Evolutionary conservation across 495 filamentous ascomycete species (phyloP).

Genomic region (Aspergillus sparsus): DNA sequence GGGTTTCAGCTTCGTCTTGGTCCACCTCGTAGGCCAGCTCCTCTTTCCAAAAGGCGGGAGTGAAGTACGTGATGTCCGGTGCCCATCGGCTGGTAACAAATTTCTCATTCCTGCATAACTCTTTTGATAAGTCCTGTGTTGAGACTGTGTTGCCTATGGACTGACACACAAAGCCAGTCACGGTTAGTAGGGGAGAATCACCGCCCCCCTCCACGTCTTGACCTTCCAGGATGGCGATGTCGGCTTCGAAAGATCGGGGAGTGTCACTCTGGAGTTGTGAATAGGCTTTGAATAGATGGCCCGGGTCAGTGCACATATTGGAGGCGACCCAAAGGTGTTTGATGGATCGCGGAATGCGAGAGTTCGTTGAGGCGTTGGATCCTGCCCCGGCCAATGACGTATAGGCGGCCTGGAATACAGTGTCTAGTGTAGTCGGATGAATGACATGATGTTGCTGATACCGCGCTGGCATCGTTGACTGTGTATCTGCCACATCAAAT

Average conservation of each 20-base stretch:
- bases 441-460: background rate
- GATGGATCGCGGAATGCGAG: background rate
- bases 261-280: background rate
- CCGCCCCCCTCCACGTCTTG: background rate
- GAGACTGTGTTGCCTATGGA: background rate
- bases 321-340: background rate
- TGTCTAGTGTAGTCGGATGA: conserved; percentile 18
- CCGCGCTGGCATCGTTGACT: too few relatives aligned
- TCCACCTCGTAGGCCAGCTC: background rate
- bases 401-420: conserved; percentile 3
- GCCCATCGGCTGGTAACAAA: background rate
- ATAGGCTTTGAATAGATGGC: background rate
- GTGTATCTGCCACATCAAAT: too few relatives aligned
- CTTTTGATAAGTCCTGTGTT: background rate
- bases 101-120: background rate
- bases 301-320: background rate
- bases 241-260: background rate
- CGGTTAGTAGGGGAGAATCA: background rate
- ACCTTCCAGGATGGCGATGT: background rate
- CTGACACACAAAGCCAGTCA: background rate
- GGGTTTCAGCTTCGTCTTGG: background rate
- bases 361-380: background rate
- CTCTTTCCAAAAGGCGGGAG: background rate
- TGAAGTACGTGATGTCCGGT: background rate
- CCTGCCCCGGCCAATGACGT: background rate